These are phyloP conservation scores for Talaromyces verruculosus DNA, from an alignment of 2,329 filamentous ascomycete genomes.

Conservation along the genomic window DNA sequence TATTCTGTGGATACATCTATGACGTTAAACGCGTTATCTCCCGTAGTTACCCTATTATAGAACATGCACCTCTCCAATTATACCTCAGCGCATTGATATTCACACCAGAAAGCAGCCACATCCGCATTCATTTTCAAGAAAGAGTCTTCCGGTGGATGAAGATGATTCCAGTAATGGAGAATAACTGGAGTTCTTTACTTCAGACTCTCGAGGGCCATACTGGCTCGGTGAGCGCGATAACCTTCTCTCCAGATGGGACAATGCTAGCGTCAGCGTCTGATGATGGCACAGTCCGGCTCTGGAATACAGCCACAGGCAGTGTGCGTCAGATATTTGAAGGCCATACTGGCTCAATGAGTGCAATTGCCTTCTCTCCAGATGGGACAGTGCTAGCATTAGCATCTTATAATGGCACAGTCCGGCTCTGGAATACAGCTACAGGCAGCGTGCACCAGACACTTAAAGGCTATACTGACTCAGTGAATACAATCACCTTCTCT, in stretches of 20 bases:
- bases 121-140: neutral
- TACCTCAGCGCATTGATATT: conserved; percentile 33
- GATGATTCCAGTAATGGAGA: neutral
- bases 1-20: neutral
- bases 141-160: neutral
- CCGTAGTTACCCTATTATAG: conserved; percentile 26
- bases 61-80: conserved; percentile 32
- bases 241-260: neutral
- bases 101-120: conserved; percentile 26
- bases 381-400: too few relatives aligned
- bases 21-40: conserved; percentile 31
- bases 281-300: neutral
- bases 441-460: too few relatives aligned
- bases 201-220: neutral
- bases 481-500: too few relatives aligned
- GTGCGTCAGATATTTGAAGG: too few relatives aligned
- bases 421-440: too few relatives aligned
- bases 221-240: neutral
- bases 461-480: too few relatives aligned
- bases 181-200: neutral
- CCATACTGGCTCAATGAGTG: too few relatives aligned
- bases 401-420: too few relatives aligned
- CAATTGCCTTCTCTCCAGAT: too few relatives aligned
- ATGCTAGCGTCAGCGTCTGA: neutral
- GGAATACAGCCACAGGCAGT: too few relatives aligned